These are phyloP conservation scores for Cryptococcus sp. DNA, from an alignment of 1,284 basidiomycete species.

Conservation along the genomic window DNA sequence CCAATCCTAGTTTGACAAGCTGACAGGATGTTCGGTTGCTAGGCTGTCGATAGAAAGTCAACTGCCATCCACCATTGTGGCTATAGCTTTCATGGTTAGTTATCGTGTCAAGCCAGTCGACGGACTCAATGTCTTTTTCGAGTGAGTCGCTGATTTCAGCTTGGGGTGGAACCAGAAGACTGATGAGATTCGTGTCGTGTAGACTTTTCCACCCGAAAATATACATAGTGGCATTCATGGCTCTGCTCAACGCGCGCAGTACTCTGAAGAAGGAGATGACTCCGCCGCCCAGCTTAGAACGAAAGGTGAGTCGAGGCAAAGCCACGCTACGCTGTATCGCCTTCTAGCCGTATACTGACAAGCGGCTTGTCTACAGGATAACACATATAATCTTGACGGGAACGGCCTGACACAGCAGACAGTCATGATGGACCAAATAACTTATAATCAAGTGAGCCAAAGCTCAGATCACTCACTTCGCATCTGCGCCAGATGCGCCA, in stretches of 20 bases:
- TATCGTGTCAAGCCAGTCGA: slow-evolving; percentile 6
- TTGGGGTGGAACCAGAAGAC: neutral
- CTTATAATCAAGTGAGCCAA: too few species aligned
- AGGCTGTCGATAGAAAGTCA: slow-evolving; percentile 16
- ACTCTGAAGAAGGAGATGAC: slow-evolving; percentile 3
- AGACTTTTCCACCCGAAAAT: slow-evolving; percentile 18
- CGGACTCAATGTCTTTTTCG: slow-evolving; percentile 13
- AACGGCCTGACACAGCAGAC: too few species aligned
- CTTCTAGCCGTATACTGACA: too few species aligned
- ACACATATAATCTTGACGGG: too few species aligned
- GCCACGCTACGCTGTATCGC: too few species aligned
- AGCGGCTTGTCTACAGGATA: too few species aligned
- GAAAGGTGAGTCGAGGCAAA: too few species aligned
- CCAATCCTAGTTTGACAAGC: neutral
- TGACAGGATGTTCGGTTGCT: neutral
- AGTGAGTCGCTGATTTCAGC: slow-evolving; percentile 8
- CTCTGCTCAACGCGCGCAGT: slow-evolving; percentile 10
- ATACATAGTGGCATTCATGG: slow-evolving; percentile 10
- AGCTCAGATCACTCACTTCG: too few species aligned
- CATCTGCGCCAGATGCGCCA: too few species aligned
- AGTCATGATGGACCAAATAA: too few species aligned
- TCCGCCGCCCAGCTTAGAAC: too few species aligned
- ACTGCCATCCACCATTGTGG: slow-evolving; percentile 8
- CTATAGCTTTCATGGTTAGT: slow-evolving; percentile 13
- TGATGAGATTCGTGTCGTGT: neutral